phyloP scores from a whole-genome alignment of 331 rosid species.

The Malus hybrid region DNA sequence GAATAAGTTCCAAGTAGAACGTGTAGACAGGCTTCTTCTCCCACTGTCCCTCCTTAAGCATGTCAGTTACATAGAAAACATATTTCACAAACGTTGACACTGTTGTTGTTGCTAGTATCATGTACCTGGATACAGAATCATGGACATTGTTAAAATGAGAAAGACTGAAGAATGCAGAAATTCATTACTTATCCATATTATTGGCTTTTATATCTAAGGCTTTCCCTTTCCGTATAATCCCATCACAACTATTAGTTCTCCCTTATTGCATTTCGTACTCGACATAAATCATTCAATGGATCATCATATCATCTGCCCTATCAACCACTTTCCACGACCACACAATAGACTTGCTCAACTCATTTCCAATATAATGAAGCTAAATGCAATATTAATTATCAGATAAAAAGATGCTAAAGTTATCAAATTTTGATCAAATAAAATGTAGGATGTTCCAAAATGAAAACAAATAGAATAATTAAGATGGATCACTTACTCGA shows the following conservation, averaged over 20 bases:
- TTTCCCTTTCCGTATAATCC: not conserved
- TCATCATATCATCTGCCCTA: not conserved
- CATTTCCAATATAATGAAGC: not conserved
- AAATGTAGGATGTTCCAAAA: not conserved
- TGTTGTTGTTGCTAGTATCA: constrained; percentile 92
- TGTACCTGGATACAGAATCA: constrained; percentile 64
- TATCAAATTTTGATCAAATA: not conserved
- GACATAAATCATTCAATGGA: not conserved
- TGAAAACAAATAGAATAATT: not conserved
- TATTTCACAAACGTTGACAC: constrained; percentile 84
- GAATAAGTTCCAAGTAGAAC: constrained; percentile 85
- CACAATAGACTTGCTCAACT: not conserved
- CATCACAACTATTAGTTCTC: not conserved
- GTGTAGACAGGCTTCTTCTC: constrained; percentile 93
- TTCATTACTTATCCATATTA: not conserved
- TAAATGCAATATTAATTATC: not conserved
- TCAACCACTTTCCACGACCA: not conserved
- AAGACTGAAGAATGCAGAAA: not conserved
- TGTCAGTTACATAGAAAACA: constrained; percentile 81
- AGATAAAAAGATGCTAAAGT: not conserved
- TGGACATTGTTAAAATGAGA: not conserved
- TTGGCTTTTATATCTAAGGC: not conserved
- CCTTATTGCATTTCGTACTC: not conserved
- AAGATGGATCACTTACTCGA: constrained; percentile 65
- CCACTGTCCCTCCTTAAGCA: constrained; percentile 99